A percentile compares a stretch with the other conserved stretches of the same genome.
Evolutionary conservation across 768 basidiomycete species (phyloP).

Genomic region (Suillus discolor): DNA sequence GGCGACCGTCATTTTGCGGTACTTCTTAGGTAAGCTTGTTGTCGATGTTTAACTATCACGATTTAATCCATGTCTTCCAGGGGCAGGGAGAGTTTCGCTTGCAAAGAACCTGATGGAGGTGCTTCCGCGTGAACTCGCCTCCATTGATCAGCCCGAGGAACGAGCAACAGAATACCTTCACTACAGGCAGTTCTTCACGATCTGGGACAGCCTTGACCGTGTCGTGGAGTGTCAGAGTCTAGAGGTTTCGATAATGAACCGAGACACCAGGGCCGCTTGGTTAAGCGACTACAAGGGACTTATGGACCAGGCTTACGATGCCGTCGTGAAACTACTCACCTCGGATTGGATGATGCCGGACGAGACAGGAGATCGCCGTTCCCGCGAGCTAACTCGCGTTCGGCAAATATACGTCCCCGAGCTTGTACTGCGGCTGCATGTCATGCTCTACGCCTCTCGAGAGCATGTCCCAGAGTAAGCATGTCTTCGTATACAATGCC

Average conservation of each 20-base stretch:
- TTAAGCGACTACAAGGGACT: conserved; percentile 62
- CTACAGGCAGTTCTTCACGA: conserved; percentile 76
- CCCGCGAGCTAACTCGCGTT: conserved; percentile 73
- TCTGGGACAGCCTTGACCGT: conserved; percentile 67
- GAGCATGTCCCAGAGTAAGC: conserved; percentile 57
- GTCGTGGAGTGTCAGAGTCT: conserved; percentile 63
- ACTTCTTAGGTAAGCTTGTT: conserved; percentile 76
- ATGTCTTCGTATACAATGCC: background rate
- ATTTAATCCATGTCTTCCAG: conserved; percentile 37
- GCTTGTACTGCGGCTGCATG: conserved; percentile 83
- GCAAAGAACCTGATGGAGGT: conserved; percentile 61
- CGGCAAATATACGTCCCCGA: conserved; percentile 90
- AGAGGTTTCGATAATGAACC: conserved; percentile 57
- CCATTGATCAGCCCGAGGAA: conserved; percentile 69
- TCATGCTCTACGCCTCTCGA: conserved; percentile 65
- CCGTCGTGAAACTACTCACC: conserved; percentile 70
- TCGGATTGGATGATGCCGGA: conserved; percentile 77
- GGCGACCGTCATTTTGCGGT: conserved; percentile 85
- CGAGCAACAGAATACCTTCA: conserved; percentile 75
- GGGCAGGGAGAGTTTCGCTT: conserved; percentile 70
- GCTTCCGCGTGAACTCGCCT: conserved; percentile 64
- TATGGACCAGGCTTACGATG: conserved; percentile 65
- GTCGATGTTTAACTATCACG: background rate
- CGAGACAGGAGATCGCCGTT: conserved; percentile 52
- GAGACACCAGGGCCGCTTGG: conserved; percentile 63